Conservation (phyloP, 148 eudicot genomes). For the Rhododendron molle region DNA sequence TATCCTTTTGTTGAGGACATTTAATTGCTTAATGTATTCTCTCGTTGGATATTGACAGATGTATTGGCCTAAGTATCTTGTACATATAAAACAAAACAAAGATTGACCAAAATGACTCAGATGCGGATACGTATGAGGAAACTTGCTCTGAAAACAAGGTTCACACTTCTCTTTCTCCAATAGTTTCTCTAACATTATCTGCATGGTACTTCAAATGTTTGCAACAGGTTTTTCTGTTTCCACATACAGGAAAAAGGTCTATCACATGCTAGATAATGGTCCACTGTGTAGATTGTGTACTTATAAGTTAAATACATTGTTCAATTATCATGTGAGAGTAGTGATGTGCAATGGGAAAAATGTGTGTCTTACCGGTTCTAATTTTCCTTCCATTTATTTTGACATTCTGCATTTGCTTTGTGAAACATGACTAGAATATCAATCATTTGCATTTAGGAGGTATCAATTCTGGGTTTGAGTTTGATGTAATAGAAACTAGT, state of each 20-base stretch:
- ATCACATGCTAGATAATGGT: background rate
- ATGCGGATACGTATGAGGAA: slow-evolving; percentile 97
- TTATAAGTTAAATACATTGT: background rate
- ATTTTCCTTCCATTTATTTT: background rate
- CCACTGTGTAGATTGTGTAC: background rate
- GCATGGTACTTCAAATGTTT: background rate
- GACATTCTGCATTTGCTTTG: background rate
- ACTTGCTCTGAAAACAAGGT: slow-evolving; percentile 91
- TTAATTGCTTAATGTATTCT: background rate
- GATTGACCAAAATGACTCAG: slow-evolving; percentile 94
- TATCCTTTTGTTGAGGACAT: background rate
- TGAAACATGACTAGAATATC: background rate
- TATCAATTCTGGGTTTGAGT: background rate
- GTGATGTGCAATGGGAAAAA: background rate
- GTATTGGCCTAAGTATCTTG: slow-evolving; percentile 92
- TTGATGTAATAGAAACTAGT: background rate
- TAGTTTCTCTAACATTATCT: background rate
- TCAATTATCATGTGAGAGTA: background rate
- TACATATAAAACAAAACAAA: slow-evolving; percentile 88
- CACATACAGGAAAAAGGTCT: background rate
- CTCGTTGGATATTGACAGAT: slow-evolving; percentile 32
- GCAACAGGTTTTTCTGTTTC: background rate
- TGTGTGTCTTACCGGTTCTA: background rate
- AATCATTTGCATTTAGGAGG: background rate
- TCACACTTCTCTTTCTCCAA: background rate